Evolutionary conservation across 805 yeast genomes (phyloP), one percentile per base, ranked within the genome.

Genomic region (Wickerhamiella occidentalis): DNA sequence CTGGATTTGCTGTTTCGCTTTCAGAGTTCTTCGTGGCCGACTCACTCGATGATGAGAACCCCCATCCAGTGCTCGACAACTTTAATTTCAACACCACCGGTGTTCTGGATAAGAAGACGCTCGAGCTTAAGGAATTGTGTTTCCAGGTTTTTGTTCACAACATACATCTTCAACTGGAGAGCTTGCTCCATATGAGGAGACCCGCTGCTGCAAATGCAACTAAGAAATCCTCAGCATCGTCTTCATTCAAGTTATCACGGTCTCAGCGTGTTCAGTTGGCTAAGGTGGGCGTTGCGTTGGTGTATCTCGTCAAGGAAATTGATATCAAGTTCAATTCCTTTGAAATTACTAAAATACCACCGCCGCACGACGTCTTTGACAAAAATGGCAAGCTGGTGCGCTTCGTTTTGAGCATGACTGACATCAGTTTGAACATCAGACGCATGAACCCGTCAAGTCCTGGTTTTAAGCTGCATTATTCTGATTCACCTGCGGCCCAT

Each of bases 401-500:
- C 17, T 52, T 64, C 21, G 66, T 66, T 1, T 47, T 53, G 35
- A 52, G 60, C 18, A 59, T 63, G 47, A 60, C 64, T 42, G 72
- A 69, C 50, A 36, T 67, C 45, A 55, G 58, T 13, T 50, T 68
- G 35, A 70, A 66, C 46, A 42, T 68, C 21, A 57, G 70, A 42
- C 58, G 72, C 4, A 60, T 68, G 54, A 68, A 64, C 51, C 62
- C 72, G 6, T 54, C 57, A 30, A 63, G 64, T 45, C 68, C 71
- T 9, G 70, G 69, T 1, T 69, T 68, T 56, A 60, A 64, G 53
- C 58, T 68, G 52, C 53, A 60, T 35, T 68, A 64, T 51, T 57
- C 57, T 7, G 50, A 52, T 25, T 53, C 53, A 3, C 70, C 65
- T 36, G 50, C 58, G n/a, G 71, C 72, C 3, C 72, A 68, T 52